Percentiles rank a stretch among this genome's conserved stretches.
These are phyloP conservation scores for Saturnispora sekii DNA, from an alignment of 805 yeast genomes.

Conservation along the genomic window DNA sequence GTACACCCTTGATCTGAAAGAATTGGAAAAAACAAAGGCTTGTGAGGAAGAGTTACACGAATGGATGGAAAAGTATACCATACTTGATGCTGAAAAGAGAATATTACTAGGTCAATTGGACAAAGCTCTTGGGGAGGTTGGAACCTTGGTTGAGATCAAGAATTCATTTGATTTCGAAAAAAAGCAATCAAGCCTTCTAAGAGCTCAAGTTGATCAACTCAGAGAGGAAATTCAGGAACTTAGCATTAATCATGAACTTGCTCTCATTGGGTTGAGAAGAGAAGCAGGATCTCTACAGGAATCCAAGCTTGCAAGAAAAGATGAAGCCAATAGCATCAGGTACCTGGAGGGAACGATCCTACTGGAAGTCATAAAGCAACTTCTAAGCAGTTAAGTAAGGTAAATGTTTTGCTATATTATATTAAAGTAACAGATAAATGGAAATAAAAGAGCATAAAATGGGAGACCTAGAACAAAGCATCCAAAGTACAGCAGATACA, in stretches of 20 bases:
- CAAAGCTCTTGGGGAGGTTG: neutral
- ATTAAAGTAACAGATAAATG: neutral
- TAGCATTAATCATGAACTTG: too few species aligned
- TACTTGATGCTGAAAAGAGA: conserved; percentile 2
- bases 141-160: neutral
- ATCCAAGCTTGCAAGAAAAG: neutral
- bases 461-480: conserved; percentile 30
- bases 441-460: conserved; percentile 1
- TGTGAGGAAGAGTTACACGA: neutral
- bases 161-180: neutral
- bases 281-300: neutral
- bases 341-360: conserved; percentile 2
- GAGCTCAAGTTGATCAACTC: neutral
- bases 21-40: neutral
- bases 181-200: neutral
- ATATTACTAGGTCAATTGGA: neutral
- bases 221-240: neutral
- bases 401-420: neutral
- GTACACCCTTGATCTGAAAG: neutral
- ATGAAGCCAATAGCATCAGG: neutral
- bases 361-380: conserved; percentile 1
- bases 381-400: neutral
- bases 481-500: conserved; percentile 50
- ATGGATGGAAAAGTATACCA: neutral
- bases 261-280: too few species aligned